These are phyloP conservation scores for Alternaria metachromatica DNA, from an alignment of 2,329 filamentous ascomycete species.

Conservation along the genomic window DNA sequence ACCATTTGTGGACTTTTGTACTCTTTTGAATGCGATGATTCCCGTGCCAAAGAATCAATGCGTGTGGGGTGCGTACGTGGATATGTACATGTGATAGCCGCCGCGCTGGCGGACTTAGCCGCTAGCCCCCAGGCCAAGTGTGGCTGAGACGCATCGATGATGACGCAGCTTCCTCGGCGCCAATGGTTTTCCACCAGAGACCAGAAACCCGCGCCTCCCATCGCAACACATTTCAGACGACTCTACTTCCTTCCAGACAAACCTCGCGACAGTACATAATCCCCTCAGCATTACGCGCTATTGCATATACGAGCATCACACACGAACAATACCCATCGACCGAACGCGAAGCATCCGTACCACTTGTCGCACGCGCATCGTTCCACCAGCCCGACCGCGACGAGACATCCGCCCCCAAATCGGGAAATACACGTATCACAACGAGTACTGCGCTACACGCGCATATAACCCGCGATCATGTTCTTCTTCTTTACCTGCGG, in stretches of 20 bases:
- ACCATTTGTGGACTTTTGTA: no score
- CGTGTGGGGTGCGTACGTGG: not conserved
- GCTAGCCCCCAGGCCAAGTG: not conserved
- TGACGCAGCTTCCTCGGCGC: conserved; percentile 17
- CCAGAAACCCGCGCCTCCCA: not conserved
- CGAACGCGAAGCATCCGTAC: not conserved
- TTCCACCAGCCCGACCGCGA: not conserved
- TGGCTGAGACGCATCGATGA: conserved; percentile 10
- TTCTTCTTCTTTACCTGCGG: conserved; percentile 61
- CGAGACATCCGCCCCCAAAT: not conserved
- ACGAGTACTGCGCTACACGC: not conserved
- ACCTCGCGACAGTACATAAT: not conserved
- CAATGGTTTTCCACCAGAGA: conserved; percentile 1
- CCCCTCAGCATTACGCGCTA: not conserved
- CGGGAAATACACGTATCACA: not conserved
- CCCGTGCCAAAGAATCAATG: not conserved
- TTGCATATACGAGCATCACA: not conserved
- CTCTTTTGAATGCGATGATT: not conserved
- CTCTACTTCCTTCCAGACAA: not conserved
- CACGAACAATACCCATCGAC: not conserved
- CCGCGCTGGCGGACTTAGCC: no score
- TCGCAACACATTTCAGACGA: not conserved
- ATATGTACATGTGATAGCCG: not conserved
- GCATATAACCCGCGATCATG: conserved; percentile 34
- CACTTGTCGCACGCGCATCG: not conserved